Evolutionary conservation across 1,139 yeast genomes (phyloP), one percentile per base, ranked within the genome.

Genomic region (Zhuliangozyma parablackwelliae): DNA sequence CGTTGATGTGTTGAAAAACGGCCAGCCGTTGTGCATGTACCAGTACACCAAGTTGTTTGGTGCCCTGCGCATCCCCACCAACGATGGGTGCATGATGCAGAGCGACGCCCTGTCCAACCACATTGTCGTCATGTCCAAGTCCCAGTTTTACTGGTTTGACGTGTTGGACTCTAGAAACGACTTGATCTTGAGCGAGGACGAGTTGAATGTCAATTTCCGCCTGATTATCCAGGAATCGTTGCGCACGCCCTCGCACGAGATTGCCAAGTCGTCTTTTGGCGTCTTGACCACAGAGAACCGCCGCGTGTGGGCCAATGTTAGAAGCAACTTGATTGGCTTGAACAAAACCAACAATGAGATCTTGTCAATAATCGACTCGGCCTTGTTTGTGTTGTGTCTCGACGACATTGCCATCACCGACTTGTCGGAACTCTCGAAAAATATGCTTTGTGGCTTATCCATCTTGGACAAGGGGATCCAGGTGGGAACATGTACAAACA

Each of bases 101-200:
- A 75, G 87, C 5, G 95, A 87, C 56, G 57, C 72, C 12, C 68
- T 78, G 10, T 80, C 94, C 2, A 83, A 80, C 51, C 96, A 88
- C 57, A 79, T 88, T 38, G 84, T 86, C 25, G 90, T 88, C n/a
- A 65, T 86, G 57, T 81, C 89, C 46, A 82, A 84, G 53, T 85
- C 95, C 5, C 96, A 88, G 59, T 84, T 87, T 59, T 88, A 88
- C 62, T 88, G 96, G 96, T 88, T 88, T 57, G 95, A 88, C 56
- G 96, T 88, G 2, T 67, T 88, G 52, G 95, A 87, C 58, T 71
- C 71, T 37, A 66, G 80, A 43, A 78, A 84, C 54, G 82, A 84
- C 51, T 66, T 88, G 46, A 71, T 85, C 37, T 64, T 86, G 53
- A 72, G 81, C 2, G 94, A 87, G 53, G 79, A 76, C 41, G 95